phyloP scores from a whole-genome alignment of 1,139 yeast genomes.

The Debaryomyces nepalensis region DNA sequence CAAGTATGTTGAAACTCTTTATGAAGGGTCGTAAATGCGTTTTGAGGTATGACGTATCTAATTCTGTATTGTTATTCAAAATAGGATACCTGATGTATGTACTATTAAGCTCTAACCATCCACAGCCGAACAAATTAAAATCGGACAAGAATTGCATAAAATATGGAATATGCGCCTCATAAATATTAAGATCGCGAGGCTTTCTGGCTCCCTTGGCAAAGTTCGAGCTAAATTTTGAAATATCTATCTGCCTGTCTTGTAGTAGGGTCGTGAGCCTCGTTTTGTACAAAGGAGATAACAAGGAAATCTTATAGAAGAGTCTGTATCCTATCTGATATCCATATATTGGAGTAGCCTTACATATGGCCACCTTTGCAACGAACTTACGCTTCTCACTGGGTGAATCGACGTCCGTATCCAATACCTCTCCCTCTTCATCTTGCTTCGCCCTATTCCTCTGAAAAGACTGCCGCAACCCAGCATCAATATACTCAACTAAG shows the following conservation, averaged over 20 bases:
- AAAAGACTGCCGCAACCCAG: conserved; percentile 23
- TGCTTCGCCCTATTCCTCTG: conserved; percentile 15
- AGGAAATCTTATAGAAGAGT: conserved; percentile 67
- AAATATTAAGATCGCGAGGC: conserved; percentile 26
- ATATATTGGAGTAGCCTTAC: conserved; percentile 81
- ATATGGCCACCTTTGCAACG: conserved; percentile 69
- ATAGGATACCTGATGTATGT: conserved; percentile 49
- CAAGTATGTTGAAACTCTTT: conserved; percentile 30
- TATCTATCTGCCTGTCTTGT: conserved; percentile 48
- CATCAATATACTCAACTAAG: conserved; percentile 26
- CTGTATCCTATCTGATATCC: conserved; percentile 75
- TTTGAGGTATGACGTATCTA: conserved; percentile 16
- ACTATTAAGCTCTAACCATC: conserved; percentile 58
- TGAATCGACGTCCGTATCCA: conserved; percentile 17
- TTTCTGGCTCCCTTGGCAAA: conserved; percentile 7
- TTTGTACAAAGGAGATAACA: conserved; percentile 66
- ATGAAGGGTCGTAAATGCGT: conserved; percentile 25
- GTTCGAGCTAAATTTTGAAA: conserved; percentile 6
- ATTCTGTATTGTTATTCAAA: conserved; percentile 11
- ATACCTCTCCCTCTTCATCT: conserved; percentile 18
- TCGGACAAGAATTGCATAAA: conserved; percentile 80
- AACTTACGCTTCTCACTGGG: conserved; percentile 33
- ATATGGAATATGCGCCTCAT: conserved; percentile 82
- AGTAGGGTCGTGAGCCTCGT: conserved; percentile 65
- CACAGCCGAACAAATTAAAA: conserved; percentile 83